phyloP scores from a whole-genome alignment of 2,329 filamentous ascomycete species.

The Fusarium globosum region DNA sequence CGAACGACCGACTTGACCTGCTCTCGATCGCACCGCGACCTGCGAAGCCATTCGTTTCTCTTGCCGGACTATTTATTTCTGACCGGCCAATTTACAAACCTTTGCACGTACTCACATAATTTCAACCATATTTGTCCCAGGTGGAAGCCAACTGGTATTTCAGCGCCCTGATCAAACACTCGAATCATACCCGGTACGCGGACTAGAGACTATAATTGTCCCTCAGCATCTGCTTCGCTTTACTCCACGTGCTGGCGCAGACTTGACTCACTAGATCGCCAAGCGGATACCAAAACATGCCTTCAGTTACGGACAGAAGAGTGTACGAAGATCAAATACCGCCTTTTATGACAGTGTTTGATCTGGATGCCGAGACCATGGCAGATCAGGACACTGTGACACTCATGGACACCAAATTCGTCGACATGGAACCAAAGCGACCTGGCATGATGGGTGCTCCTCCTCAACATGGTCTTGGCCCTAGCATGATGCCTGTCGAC shows the following conservation, averaged over 20 bases:
- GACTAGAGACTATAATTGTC: conserved; percentile 11
- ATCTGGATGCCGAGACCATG: conserved; percentile 68
- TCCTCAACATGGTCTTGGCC: conserved; percentile 52
- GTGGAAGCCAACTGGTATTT: conserved; percentile 36
- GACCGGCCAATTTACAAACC: conserved; percentile 26
- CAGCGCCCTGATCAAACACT: conserved; percentile 12
- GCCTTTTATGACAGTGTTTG: conserved; percentile 81
- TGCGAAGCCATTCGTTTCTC: conserved; percentile 41
- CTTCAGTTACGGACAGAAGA: conserved; percentile 69
- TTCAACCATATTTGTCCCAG: conserved; percentile 35
- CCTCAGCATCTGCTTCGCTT: not conserved
- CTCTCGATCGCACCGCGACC: conserved; percentile 34
- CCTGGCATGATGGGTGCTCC: conserved; percentile 52
- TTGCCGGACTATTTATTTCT: conserved; percentile 13
- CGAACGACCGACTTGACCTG: conserved; percentile 39
- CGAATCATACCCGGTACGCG: conserved; percentile 4
- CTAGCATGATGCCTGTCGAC: conserved; percentile 57
- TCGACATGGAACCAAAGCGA: conserved; percentile 58
- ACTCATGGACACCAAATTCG: conserved; percentile 64
- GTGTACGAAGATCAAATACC: conserved; percentile 78
- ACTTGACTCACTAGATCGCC: not conserved
- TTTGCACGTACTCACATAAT: conserved; percentile 39
- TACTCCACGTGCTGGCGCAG: conserved; percentile 6
- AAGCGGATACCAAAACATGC: conserved; percentile 59
- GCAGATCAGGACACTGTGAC: conserved; percentile 65